Percentiles rank a stretch among this genome's conserved stretches.
These are phyloP conservation scores for Scedosporium aurantiacum DNA, from an alignment of 2,329 filamentous ascomycete genomes.

Conservation along the genomic window DNA sequence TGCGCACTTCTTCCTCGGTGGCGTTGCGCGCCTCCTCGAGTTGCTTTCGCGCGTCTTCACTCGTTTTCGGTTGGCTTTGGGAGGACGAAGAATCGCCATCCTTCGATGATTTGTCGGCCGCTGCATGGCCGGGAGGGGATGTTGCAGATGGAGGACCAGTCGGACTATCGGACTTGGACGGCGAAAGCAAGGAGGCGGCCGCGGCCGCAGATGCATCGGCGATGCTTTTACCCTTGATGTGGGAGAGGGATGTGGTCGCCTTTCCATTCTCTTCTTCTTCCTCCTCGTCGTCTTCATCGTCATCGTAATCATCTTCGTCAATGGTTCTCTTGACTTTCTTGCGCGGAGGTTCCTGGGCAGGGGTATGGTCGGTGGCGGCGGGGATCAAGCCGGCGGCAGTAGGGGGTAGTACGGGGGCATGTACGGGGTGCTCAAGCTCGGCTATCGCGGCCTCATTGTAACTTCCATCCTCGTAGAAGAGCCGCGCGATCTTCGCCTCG, in stretches of 20 bases:
- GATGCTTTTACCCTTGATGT: conserved; percentile 32
- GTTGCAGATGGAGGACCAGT: conserved; percentile 52
- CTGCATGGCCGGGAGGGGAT: conserved; percentile 36
- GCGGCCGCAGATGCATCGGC: conserved; percentile 33
- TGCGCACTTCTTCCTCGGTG: conserved; percentile 79
- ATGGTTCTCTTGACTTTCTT: conserved; percentile 71
- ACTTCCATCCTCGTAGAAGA: conserved; percentile 54
- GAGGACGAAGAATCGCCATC: conserved; percentile 15
- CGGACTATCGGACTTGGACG: conserved; percentile 58
- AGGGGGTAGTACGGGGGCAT: conserved; percentile 12
- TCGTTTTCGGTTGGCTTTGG: conserved; percentile 52
- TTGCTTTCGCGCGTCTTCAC: conserved; percentile 85
- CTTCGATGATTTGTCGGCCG: conserved; percentile 32
- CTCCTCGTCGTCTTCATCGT: conserved; percentile 70
- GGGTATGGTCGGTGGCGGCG: conserved; percentile 46
- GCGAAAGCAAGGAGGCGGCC: conserved; percentile 52
- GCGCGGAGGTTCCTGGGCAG: conserved; percentile 47
- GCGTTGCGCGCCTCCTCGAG: conserved; percentile 85
- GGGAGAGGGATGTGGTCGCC: conserved; percentile 31
- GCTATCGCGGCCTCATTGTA: conserved; percentile 43
- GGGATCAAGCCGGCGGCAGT: conserved; percentile 30
- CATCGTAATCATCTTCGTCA: conserved; percentile 76
- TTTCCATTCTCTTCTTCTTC: conserved; percentile 42
- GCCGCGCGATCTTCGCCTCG: conserved; percentile 62
- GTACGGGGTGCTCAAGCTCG: conserved; percentile 33